Conservation (phyloP, 306 rosid species). For the Luffa acutangula region DNA sequence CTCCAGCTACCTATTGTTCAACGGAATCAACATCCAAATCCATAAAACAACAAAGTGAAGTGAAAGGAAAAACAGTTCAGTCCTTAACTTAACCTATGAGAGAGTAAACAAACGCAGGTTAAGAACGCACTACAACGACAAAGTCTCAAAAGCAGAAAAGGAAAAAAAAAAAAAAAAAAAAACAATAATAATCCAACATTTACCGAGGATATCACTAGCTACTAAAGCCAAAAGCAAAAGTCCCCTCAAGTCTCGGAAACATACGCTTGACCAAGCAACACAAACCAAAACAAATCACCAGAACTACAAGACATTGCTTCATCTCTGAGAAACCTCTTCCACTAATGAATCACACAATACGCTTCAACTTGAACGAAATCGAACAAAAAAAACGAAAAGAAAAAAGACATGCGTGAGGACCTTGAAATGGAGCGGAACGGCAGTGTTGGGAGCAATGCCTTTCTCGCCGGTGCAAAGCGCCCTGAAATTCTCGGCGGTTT, state of each 20-base stretch:
- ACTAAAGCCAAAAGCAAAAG: neutral
- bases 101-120: neutral
- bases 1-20: neutral
- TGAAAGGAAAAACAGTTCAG: neutral
- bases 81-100: neutral
- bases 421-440: slow-evolving; percentile 60
- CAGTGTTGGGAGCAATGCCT: slow-evolving; percentile 43
- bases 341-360: neutral
- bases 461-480: slow-evolving; percentile 68
- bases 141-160: neutral
- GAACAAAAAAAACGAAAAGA: neutral
- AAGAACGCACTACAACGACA: neutral
- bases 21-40: neutral
- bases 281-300: neutral
- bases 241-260: neutral
- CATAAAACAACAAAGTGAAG: neutral
- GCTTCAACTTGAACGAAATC: neutral
- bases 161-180: neutral
- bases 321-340: neutral
- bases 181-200: neutral
- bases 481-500: slow-evolving; percentile 68
- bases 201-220: neutral
- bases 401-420: slow-evolving; percentile 7
- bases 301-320: neutral
- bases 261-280: neutral